phyloP scores from a whole-genome alignment of 2,329 filamentous ascomycete species.

The Neopestalotiopsis rosae region DNA sequence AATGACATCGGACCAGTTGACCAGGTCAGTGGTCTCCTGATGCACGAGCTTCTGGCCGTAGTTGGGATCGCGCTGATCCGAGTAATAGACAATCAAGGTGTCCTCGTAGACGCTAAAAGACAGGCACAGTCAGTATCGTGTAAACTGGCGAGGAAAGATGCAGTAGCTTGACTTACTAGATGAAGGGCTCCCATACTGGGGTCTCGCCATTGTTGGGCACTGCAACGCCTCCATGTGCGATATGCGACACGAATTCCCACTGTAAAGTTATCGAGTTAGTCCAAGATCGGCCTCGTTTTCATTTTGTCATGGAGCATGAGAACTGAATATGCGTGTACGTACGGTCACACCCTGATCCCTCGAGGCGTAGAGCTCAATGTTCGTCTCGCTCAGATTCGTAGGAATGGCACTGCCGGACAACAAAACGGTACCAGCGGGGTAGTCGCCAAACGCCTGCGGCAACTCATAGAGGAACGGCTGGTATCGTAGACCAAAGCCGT shows the following conservation, averaged over 20 bases:
- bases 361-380: slow-evolving; percentile 74
- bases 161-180: slow-evolving; percentile 41
- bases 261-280: not conserved
- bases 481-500: slow-evolving; percentile 70
- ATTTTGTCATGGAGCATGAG: not conserved
- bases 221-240: slow-evolving; percentile 68
- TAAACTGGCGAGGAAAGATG: not conserved
- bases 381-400: slow-evolving; percentile 63
- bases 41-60: slow-evolving; percentile 74
- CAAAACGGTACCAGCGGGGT: slow-evolving; percentile 66
- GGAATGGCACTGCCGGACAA: slow-evolving; percentile 65
- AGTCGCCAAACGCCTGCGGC: slow-evolving; percentile 61
- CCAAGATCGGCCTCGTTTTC: too few relatives aligned
- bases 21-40: slow-evolving; percentile 64
- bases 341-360: slow-evolving; percentile 59
- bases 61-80: slow-evolving; percentile 69
- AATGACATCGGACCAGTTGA: slow-evolving; percentile 62
- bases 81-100: slow-evolving; percentile 70
- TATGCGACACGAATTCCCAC: slow-evolving; percentile 71
- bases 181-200: slow-evolving; percentile 73
- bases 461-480: slow-evolving; percentile 73
- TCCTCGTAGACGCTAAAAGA: slow-evolving; percentile 52
- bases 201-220: slow-evolving; percentile 59
- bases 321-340: not conserved
- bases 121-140: not conserved